Percentiles rank a stretch among this genome's conserved stretches.
Evolutionary conservation across 768 basidiomycete species (phyloP).

Genomic region (Suillus fuscotomentosus): DNA sequence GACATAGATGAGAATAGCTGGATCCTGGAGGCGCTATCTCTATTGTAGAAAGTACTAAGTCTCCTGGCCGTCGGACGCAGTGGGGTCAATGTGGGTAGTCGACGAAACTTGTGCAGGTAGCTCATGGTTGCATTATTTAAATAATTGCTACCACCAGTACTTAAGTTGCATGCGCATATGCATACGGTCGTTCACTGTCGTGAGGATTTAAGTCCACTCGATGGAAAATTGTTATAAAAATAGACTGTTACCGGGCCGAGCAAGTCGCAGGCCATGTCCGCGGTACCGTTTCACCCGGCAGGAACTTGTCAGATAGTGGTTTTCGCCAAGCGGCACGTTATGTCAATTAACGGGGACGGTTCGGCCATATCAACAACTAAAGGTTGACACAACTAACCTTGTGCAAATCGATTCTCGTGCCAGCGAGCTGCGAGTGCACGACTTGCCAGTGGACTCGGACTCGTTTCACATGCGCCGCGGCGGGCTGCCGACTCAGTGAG

Average conservation of each 20-base stretch:
- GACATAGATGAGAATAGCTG: constrained; percentile 6
- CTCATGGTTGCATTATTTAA: neutral
- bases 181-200: neutral
- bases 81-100: neutral
- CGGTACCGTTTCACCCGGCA: neutral
- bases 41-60: neutral
- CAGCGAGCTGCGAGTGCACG: neutral
- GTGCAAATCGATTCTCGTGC: neutral
- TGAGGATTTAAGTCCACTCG: neutral
- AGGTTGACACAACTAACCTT: neutral
- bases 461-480: neutral
- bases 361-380: neutral
- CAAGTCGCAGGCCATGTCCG: neutral
- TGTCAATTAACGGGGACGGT: neutral
- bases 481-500: too few species aligned
- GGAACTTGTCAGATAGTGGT: neutral
- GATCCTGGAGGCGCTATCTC: neutral
- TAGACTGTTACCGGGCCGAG: neutral
- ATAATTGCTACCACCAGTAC: neutral
- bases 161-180: neutral
- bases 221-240: neutral
- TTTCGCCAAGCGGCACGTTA: neutral
- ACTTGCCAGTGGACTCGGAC: neutral
- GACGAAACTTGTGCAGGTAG: neutral
- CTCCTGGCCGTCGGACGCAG: neutral